A percentile compares a stretch with the other conserved stretches of the same genome.
phyloP scores from a whole-genome alignment of 768 basidiomycete species.

The Tulasnella sp. region DNA sequence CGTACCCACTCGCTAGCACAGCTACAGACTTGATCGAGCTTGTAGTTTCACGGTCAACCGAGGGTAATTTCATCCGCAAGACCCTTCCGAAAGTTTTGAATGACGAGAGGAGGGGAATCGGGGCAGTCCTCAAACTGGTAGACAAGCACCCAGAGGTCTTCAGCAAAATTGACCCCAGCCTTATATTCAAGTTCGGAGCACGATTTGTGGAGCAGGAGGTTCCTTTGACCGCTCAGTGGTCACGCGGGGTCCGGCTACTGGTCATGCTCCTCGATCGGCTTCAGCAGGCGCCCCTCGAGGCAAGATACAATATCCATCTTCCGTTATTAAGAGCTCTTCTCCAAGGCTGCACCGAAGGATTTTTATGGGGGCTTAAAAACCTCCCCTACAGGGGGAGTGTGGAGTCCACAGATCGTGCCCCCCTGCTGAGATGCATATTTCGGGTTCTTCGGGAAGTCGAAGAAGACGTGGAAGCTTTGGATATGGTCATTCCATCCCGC shows the following conservation, averaged over 20 bases:
- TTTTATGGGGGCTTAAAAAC: background rate
- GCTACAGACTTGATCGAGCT: background rate
- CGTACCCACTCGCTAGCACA: background rate
- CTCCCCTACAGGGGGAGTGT: background rate
- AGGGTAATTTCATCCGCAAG: background rate
- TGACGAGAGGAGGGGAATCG: background rate
- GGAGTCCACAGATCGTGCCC: background rate
- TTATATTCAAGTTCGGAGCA: background rate
- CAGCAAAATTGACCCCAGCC: background rate
- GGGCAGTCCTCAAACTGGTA: background rate
- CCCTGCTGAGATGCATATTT: background rate
- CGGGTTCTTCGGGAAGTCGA: background rate
- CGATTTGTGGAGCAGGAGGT: background rate
- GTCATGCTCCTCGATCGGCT: background rate
- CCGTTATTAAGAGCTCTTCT: background rate
- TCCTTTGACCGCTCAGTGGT: background rate
- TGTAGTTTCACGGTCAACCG: background rate
- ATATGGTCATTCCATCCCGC: background rate
- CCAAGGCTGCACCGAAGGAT: background rate
- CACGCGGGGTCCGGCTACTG: background rate
- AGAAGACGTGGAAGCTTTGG: background rate
- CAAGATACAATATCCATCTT: background rate
- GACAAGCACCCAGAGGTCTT: background rate
- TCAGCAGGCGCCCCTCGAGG: background rate
- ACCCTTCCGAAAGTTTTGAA: background rate